A percentile compares a stretch with the other conserved stretches of the same genome.
Conservation (phyloP, 108 stramenopile species). For the Cyclotella sp. region DNA sequence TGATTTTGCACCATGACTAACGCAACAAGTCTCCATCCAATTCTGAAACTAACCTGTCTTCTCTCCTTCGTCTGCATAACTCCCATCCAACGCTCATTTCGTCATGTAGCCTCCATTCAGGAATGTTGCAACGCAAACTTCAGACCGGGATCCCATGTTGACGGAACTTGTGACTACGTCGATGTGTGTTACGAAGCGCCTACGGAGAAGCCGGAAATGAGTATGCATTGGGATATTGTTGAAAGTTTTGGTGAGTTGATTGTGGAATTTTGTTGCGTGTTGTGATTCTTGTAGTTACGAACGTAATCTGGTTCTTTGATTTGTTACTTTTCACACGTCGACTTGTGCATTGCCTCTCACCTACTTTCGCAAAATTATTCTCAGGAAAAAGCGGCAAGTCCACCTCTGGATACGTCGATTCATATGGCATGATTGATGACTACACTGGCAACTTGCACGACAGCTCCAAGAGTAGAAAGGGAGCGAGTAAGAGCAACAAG, state of each 20-base stretch:
- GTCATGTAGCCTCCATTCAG: background rate
- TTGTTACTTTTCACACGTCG: too few species aligned
- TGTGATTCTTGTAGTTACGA: too few species aligned
- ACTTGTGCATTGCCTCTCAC: too few species aligned
- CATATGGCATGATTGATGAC: too few species aligned
- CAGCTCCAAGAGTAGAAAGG: background rate
- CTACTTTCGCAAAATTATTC: too few species aligned
- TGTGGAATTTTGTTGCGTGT: too few species aligned
- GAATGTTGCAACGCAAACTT: conserved; percentile 11
- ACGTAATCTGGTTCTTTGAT: too few species aligned
- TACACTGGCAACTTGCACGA: background rate
- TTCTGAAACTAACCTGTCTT: background rate
- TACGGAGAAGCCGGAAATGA: background rate
- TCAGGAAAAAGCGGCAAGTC: background rate
- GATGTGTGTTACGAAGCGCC: background rate
- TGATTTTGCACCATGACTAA: too few species aligned
- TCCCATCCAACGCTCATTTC: background rate
- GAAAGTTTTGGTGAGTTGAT: background rate
- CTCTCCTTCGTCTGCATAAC: background rate
- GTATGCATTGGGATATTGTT: background rate
- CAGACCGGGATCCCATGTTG: background rate
- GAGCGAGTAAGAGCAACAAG: background rate
- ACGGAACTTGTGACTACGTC: conserved; percentile 1
- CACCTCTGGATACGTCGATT: background rate
- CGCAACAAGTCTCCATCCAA: background rate